These are phyloP conservation scores for Ormosia emarginata DNA, from an alignment of 306 rosid genomes.

Conservation along the genomic window DNA sequence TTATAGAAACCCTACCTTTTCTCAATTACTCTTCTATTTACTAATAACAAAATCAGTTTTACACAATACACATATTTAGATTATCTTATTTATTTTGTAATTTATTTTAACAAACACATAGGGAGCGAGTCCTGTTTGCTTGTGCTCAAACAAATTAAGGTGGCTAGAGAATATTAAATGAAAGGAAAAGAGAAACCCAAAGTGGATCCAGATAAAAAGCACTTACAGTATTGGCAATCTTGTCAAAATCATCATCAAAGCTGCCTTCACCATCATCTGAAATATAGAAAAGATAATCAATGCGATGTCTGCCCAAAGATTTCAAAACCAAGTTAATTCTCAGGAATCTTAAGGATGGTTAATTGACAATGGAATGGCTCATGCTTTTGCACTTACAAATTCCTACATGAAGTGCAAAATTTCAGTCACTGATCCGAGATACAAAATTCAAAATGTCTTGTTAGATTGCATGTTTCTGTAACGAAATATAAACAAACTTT, in stretches of 20 bases:
- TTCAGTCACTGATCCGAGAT: not conserved
- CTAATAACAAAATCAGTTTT: not conserved
- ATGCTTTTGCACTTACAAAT: slow-evolving; percentile 7
- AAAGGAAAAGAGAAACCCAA: slow-evolving; percentile 6
- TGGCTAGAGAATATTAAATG: not conserved
- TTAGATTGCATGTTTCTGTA: not conserved
- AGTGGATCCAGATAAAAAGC: slow-evolving; percentile 5
- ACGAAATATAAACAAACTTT: slow-evolving; percentile 7
- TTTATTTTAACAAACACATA: not conserved
- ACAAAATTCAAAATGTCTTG: not conserved
- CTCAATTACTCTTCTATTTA: not conserved
- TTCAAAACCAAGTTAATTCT: slow-evolving; percentile 4
- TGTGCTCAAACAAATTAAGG: not conserved
- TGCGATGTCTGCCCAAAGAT: slow-evolving; percentile 2
- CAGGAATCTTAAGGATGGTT: not conserved
- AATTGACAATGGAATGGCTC: not conserved
- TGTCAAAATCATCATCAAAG: slow-evolving; percentile 97
- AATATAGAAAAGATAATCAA: slow-evolving; percentile 27
- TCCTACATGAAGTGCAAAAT: not conserved
- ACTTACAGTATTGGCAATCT: slow-evolving; percentile 89
- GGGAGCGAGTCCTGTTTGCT: not conserved
- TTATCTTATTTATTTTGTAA: not conserved
- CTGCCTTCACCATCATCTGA: slow-evolving; percentile 81
- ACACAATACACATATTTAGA: not conserved
- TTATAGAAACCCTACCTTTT: not conserved